phyloP scores from a whole-genome alignment of 176 grass and related monocot species.

The Elymus sibiricus region DNA sequence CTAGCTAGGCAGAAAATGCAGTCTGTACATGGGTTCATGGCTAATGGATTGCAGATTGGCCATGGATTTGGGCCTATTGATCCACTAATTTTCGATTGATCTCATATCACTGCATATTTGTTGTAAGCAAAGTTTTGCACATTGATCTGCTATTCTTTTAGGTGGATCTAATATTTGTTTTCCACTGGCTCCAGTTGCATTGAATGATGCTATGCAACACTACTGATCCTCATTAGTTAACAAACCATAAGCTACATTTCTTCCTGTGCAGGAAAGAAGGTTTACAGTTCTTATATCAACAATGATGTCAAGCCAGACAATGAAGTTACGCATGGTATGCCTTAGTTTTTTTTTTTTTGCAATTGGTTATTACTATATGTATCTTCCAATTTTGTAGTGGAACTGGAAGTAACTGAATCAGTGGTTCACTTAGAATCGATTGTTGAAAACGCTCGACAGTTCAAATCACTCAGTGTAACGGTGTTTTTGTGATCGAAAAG shows the following conservation, averaged over 20 bases:
- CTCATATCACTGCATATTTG: background rate
- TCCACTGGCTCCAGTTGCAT: background rate
- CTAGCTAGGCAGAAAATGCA: background rate
- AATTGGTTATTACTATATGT: constrained; percentile 8
- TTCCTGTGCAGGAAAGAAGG: constrained; percentile 67
- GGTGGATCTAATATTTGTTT: background rate
- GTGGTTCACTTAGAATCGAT: background rate
- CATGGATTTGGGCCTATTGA: background rate
- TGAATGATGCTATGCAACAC: background rate
- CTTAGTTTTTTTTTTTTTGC: background rate
- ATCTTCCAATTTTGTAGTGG: background rate
- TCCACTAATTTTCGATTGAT: background rate
- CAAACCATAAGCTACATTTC: background rate
- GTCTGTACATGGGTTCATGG: background rate
- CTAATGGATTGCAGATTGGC: background rate
- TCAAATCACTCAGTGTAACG: background rate
- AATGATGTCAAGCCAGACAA: constrained; percentile 92
- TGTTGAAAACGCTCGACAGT: background rate
- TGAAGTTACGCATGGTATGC: constrained; percentile 88
- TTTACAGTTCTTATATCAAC: constrained; percentile 81
- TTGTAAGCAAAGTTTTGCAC: background rate
- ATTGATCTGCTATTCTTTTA: no score
- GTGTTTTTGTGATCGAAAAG: no score
- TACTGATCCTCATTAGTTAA: background rate
- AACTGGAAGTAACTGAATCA: background rate